Percentiles rank a stretch among this genome's conserved stretches.
Conservation (phyloP, 2,329 filamentous ascomycete species). For the Dactylellina parvicollis region DNA sequence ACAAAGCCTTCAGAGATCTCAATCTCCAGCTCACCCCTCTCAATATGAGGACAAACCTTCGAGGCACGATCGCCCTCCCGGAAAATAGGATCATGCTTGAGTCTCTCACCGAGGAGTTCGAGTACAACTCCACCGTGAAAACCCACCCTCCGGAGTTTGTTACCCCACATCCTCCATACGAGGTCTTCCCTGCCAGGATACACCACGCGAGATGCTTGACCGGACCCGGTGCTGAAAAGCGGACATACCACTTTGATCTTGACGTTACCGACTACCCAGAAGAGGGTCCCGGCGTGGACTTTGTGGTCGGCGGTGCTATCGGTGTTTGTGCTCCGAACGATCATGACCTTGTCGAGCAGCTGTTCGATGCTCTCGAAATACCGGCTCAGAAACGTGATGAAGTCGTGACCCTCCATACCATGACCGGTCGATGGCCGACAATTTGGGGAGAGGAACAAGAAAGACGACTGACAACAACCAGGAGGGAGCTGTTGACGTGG, state of each 20-base stretch:
- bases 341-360: slow-evolving; percentile 77
- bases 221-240: slow-evolving; percentile 87
- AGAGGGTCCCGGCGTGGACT: slow-evolving; percentile 82
- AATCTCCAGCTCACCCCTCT: slow-evolving; percentile 79
- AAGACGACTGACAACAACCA: slow-evolving; percentile 86
- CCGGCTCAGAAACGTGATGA: slow-evolving; percentile 85
- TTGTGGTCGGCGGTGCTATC: slow-evolving; percentile 95
- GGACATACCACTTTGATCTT: slow-evolving; percentile 96
- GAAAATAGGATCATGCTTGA: slow-evolving; percentile 78
- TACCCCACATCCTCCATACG: slow-evolving; percentile 91
- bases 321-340: slow-evolving; percentile 92
- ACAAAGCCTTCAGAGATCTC: slow-evolving; percentile 83
- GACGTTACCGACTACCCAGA: slow-evolving; percentile 94
- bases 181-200: slow-evolving; percentile 89
- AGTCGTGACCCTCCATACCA: slow-evolving; percentile 80
- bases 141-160: slow-evolving; percentile 85
- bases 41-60: slow-evolving; percentile 74
- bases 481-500: slow-evolving; percentile 93
- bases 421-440: slow-evolving; percentile 88
- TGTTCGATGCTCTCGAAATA: slow-evolving; percentile 82
- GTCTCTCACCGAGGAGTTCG: slow-evolving; percentile 64
- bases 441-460: slow-evolving; percentile 94
- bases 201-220: slow-evolving; percentile 87
- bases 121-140: slow-evolving; percentile 62
- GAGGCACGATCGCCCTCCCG: slow-evolving; percentile 76